Conservation (phyloP, 148 eudicot genomes). For the Rhododendron henanense region DNA sequence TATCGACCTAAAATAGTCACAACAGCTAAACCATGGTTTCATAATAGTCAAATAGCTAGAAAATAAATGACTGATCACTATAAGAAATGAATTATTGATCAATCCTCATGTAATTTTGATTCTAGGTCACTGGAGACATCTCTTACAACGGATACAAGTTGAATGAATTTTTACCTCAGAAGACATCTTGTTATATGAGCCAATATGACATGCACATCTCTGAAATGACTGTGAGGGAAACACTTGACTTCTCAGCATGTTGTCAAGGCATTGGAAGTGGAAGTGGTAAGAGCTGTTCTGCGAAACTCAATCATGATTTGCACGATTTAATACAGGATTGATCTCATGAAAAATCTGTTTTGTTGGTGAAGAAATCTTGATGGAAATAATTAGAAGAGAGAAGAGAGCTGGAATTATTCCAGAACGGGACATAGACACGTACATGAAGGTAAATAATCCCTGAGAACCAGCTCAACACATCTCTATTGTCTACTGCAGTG, state of each 20-base stretch:
- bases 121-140: slow-evolving; percentile 55
- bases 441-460: slow-evolving; percentile 59
- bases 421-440: slow-evolving; percentile 70
- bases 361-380: slow-evolving; percentile 42
- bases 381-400: slow-evolving; percentile 60
- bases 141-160: slow-evolving; percentile 68
- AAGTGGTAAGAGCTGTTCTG: slow-evolving; percentile 34
- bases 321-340: not conserved
- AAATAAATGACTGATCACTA: no score
- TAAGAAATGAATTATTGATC: not conserved
- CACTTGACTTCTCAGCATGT: slow-evolving; percentile 66
- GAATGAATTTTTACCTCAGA: slow-evolving; percentile 63
- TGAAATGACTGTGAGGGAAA: slow-evolving; percentile 81
- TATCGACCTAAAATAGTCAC: not conserved
- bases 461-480: not conserved
- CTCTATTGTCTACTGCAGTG: not conserved
- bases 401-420: slow-evolving; percentile 69
- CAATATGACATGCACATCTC: slow-evolving; percentile 81
- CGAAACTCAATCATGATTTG: not conserved
- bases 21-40: not conserved
- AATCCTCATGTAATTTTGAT: not conserved
- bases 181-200: slow-evolving; percentile 71
- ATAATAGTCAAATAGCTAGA: not conserved
- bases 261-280: slow-evolving; percentile 81
- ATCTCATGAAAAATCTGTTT: not conserved